phyloP scores from a whole-genome alignment of 176 grass and related monocot species.

The Bromus sterilis region DNA sequence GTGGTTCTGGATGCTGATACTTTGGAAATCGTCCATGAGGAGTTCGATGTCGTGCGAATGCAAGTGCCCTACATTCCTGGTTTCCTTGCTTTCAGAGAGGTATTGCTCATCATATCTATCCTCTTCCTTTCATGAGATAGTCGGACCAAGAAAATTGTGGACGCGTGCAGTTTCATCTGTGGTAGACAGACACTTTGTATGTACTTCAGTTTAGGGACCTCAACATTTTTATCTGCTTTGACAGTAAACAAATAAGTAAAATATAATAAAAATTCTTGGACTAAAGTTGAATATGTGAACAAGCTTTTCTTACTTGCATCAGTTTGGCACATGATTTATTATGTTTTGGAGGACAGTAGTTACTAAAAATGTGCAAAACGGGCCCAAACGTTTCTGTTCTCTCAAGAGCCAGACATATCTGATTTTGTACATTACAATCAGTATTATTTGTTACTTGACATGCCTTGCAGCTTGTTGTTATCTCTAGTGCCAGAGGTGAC shows the following conservation, averaged over 20 bases:
- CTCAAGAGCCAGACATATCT: too few relatives aligned
- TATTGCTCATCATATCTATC: not conserved
- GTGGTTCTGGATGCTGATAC: constrained; percentile 59
- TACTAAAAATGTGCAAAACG: not conserved
- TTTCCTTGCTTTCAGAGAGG: constrained; percentile 99
- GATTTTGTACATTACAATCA: not conserved
- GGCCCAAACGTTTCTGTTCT: too few relatives aligned
- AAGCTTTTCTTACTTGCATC: not conserved
- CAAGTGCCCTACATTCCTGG: constrained; percentile 82
- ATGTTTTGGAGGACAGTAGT: not conserved
- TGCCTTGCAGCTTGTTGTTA: not conserved
- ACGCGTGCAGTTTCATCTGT: not conserved
- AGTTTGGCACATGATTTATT: not conserved
- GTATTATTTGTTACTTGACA: not conserved
- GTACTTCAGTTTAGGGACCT: not conserved
- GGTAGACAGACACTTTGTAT: not conserved
- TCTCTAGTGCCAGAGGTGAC: not conserved
- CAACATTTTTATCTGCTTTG: not conserved
- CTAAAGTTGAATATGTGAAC: not conserved
- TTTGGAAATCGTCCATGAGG: constrained; percentile 72
- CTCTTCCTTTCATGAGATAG: not conserved
- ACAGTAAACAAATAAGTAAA: not conserved
- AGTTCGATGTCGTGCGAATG: constrained; percentile 52
- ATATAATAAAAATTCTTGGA: not conserved
- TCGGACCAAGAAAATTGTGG: not conserved